These are phyloP conservation scores for Iodosphaeria phyllophila DNA, from an alignment of 2,329 filamentous ascomycete genomes.

Conservation along the genomic window DNA sequence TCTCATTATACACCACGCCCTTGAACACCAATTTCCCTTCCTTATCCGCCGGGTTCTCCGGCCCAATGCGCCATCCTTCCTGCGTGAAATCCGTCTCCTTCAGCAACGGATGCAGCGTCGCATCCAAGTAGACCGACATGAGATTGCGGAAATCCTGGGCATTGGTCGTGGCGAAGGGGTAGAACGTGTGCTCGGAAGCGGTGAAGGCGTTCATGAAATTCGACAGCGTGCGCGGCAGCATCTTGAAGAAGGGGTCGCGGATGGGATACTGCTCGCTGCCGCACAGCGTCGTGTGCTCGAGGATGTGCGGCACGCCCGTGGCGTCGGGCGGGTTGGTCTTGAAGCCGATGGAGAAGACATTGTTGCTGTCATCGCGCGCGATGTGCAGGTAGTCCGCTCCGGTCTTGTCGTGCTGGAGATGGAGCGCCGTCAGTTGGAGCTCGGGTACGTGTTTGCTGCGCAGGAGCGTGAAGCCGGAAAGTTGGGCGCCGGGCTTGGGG, in stretches of 20 bases:
- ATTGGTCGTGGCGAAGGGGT: slow-evolving; percentile 96
- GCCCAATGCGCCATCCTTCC: slow-evolving; percentile 91
- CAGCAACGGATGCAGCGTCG: slow-evolving; percentile 74
- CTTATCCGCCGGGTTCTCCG: slow-evolving; percentile 53
- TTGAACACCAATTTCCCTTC: slow-evolving; percentile 75
- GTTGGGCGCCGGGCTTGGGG: slow-evolving; percentile 63
- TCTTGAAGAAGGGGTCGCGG: slow-evolving; percentile 98
- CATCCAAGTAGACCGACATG: slow-evolving; percentile 90
- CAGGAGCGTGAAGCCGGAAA: slow-evolving; percentile 85
- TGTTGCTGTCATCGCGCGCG: slow-evolving; percentile 88
- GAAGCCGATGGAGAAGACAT: slow-evolving; percentile 98
- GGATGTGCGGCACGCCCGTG: slow-evolving; percentile 88
- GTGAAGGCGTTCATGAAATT: slow-evolving; percentile 99
- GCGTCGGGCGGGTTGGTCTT: slow-evolving; percentile 97
- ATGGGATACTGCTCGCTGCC: slow-evolving; percentile 97
- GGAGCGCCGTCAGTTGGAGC: slow-evolving; percentile 76
- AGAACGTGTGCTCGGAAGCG: slow-evolving; percentile 87
- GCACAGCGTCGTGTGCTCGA: slow-evolving; percentile 93
- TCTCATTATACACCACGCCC: slow-evolving; percentile 97
- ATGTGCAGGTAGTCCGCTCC: slow-evolving; percentile 93
- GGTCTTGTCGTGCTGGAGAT: slow-evolving; percentile 85
- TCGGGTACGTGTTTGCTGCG: slow-evolving; percentile 86
- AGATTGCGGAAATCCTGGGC: slow-evolving; percentile 88
- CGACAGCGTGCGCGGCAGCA: slow-evolving; percentile 92
- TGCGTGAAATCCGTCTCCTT: slow-evolving; percentile 88